A percentile compares a stretch with the other conserved stretches of the same genome.
These are phyloP conservation scores for Diplogelasinospora grovesii DNA, from an alignment of 495 filamentous ascomycete genomes.

Conservation along the genomic window DNA sequence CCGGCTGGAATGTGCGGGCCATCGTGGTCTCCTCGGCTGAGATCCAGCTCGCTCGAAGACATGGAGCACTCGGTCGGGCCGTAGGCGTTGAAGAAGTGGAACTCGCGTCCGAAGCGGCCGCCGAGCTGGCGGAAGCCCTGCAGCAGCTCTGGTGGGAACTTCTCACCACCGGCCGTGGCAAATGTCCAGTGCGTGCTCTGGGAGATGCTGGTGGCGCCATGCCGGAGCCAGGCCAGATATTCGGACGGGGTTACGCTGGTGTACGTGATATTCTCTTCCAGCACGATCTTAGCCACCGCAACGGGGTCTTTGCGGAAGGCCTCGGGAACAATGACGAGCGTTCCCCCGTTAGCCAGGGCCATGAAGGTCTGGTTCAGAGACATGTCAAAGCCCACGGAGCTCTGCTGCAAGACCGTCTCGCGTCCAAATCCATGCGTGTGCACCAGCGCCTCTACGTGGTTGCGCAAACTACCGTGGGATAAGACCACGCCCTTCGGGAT, in stretches of 20 bases:
- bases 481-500: constrained; percentile 40
- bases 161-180: constrained; percentile 24
- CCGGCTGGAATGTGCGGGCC: background rate
- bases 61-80: constrained; percentile 24
- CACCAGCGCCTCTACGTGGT: constrained; percentile 11
- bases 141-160: constrained; percentile 4
- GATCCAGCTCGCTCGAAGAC: background rate
- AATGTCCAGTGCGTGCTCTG: constrained; percentile 14
- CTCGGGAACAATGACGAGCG: constrained; percentile 12
- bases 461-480: constrained; percentile 17
- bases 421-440: background rate
- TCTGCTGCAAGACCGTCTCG: constrained; percentile 26
- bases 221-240: constrained; percentile 14
- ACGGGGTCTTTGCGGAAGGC: constrained; percentile 15
- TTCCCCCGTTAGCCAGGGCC: constrained; percentile 20
- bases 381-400: constrained; percentile 23
- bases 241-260: constrained; percentile 22
- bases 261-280: constrained; percentile 15
- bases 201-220: constrained; percentile 3
- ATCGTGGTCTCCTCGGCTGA: background rate
- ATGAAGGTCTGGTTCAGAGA: constrained; percentile 24
- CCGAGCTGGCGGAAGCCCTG: constrained; percentile 10
- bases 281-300: constrained; percentile 18
- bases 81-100: constrained; percentile 26
- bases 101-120: background rate